phyloP scores from a whole-genome alignment of 1,284 basidiomycete species.

The Tylopilus sp. region DNA sequence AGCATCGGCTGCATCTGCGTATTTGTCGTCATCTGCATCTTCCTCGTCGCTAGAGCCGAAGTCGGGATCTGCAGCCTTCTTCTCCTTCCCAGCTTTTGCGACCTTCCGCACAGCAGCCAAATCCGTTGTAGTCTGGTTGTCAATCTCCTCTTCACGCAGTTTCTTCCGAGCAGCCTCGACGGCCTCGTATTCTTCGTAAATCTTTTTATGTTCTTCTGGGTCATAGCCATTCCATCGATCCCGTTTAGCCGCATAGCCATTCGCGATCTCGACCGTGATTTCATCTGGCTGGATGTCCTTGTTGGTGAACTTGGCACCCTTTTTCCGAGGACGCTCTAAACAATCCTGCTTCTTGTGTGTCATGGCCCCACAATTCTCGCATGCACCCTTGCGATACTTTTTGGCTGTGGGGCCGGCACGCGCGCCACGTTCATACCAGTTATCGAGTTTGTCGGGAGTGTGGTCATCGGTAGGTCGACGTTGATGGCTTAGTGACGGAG shows the following conservation, averaged over 20 bases:
- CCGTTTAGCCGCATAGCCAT: constrained; percentile 93
- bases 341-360: constrained; percentile 91
- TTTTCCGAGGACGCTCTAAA: constrained; percentile 92
- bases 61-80: constrained; percentile 73
- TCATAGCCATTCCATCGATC: constrained; percentile 99
- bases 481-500: constrained; percentile 91
- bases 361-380: constrained; percentile 97
- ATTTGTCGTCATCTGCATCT: constrained; percentile 92
- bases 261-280: constrained; percentile 70
- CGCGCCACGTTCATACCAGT: constrained; percentile 90
- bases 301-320: constrained; percentile 91
- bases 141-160: constrained; percentile 92
- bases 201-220: constrained; percentile 73
- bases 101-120: constrained; percentile 76
- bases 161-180: constrained; percentile 87
- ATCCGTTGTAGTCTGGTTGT: constrained; percentile 91
- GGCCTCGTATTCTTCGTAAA: constrained; percentile 93
- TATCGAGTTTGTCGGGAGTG: constrained; percentile 68
- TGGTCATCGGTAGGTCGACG: constrained; percentile 70
- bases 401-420: constrained; percentile 86
- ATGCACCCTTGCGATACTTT: constrained; percentile 96
- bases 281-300: constrained; percentile 91
- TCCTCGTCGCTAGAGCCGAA: constrained; percentile 96
- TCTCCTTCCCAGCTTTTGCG: constrained; percentile 70
- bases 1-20: constrained; percentile 94